Evolutionary conservation across 441 rosid genomes (phyloP).

Genomic region (Biscutella laevigata): DNA sequence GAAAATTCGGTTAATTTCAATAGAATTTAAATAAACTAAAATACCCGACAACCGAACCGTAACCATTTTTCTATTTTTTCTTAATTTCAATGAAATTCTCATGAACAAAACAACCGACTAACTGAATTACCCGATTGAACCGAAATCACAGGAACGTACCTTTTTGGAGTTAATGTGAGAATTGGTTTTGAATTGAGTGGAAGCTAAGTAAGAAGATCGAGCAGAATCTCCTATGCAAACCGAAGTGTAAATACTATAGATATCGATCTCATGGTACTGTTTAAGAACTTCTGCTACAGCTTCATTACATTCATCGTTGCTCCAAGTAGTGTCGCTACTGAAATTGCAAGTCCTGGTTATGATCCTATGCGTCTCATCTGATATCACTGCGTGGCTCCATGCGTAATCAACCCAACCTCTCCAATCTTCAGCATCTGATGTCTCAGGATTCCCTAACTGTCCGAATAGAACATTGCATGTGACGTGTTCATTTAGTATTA

Average conservation of each 20-base stretch:
- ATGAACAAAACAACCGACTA: too few species aligned
- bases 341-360: constrained; percentile 59
- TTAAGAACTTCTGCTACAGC: constrained; percentile 54
- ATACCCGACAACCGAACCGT: too few species aligned
- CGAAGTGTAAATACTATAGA: constrained; percentile 83
- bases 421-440: constrained; percentile 78
- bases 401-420: constrained; percentile 80
- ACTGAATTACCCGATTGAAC: too few species aligned
- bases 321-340: constrained; percentile 52
- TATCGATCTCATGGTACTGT: constrained; percentile 80
- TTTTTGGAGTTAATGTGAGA: constrained; percentile 15
- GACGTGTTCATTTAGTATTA: background rate
- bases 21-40: too few species aligned
- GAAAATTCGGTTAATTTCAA: too few species aligned
- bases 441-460: constrained; percentile 97
- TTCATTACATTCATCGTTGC: constrained; percentile 38
- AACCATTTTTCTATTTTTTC: too few species aligned
- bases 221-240: constrained; percentile 47
- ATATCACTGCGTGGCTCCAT: constrained; percentile 92
- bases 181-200: constrained; percentile 6
- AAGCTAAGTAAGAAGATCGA: constrained; percentile 26
- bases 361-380: constrained; percentile 68
- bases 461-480: background rate
- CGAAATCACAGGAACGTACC: too few species aligned
- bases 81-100: too few species aligned